Base-by-base conservation (phyloP, 805 yeast genomes). In the Metschnikowia cubensis region DNA sequence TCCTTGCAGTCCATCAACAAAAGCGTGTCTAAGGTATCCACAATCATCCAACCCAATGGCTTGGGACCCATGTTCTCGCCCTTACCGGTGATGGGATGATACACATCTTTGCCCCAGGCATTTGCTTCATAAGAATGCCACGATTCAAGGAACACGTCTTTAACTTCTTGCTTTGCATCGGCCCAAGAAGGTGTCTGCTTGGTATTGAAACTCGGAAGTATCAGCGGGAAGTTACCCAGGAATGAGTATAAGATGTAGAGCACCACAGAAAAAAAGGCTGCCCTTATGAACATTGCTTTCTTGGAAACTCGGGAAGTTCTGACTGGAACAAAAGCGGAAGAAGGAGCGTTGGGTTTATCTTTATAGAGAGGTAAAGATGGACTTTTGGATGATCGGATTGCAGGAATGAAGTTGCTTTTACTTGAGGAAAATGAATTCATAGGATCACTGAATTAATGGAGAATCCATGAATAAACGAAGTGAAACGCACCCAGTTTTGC, bases 41-140 rank as follows among this genome's bases (percentile, higher is more conserved):
- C 94, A 59, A 90, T 84, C 63, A 90, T 87, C 96, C 97, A 90
- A 1, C 97, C 97, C 56, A 91, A 67, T 1, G 97, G 97, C 47
- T 75, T 58, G 3, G 83, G 81, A 4, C 92, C 90, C 89, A 89
- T 86, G 62, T 89, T 86, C 50, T 78, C 71, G 21, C 87, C 88
- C 1, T 58, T 66, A 45, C 82, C 79, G 6, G 77, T 64, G n/a
- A 86, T 61, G 0, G 97, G 96, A 37, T 75, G 73, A 60, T 85
- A 90, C 1, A 83, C 80, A 63, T 90, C 97, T 51, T 74, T 76
- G 6, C 96, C 96, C 91, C 95, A 89, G 0, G 87, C 97, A 60
- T 87, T 74, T 25, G 73, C 68, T 46, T 80, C 81, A 62, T 91
- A 91, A 47, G 84, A 85, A 25, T 72, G 71, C 96, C 96, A 91